Evolutionary conservation across 2,329 filamentous ascomycete species (phyloP), one percentile per base, ranked within the genome.

Genomic region (Paecilomyces fulvus): DNA sequence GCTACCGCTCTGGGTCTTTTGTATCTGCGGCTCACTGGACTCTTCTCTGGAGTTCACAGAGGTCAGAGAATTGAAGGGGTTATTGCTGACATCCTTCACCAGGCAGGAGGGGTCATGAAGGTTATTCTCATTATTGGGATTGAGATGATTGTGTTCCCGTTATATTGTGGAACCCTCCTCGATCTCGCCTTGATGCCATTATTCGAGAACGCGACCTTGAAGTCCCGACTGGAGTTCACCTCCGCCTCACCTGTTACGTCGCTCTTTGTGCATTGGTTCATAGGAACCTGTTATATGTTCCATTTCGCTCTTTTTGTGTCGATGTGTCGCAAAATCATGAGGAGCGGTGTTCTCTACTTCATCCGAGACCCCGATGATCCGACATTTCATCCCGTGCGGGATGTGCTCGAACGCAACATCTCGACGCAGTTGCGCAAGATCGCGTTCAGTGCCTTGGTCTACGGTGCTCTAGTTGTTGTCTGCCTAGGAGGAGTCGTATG

Each of bases 251-350:
- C 94, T 0, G 81, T 92, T 62, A 96, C 91, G 0, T 96, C 92
- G 12, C 84, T 95, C 12, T 99, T 99, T 70, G 88, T 97, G 54
- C 94, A 99, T 71, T 99, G 94, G 94, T 99, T 99, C 68, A 87
- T 96, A 56, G 94, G 94, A 52, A 99, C 94, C 3, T 95, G 92
- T 60, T 99, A 99, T 73, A 99, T 99, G 95, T 99, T 99, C 75
- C 94, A 99, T 70, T 99, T 99, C 70, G 94, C 94, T 4, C 82
- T 99, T 2, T 99, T 99, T 69, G 94, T 99, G 17, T 95, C 92
- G 56, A 97, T 99, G 92, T 99, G 94, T 73, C 87, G 94, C 60
- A 96, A 96, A 76, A 96, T 97, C 58, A 89, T 99, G 87, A 87
- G 94, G 60, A 90, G 85, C 63, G 94, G 94, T 53, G 94, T 99